Evolutionary conservation across 2,329 filamentous ascomycete genomes (phyloP).

Genomic region (Samsoniella hepiali): DNA sequence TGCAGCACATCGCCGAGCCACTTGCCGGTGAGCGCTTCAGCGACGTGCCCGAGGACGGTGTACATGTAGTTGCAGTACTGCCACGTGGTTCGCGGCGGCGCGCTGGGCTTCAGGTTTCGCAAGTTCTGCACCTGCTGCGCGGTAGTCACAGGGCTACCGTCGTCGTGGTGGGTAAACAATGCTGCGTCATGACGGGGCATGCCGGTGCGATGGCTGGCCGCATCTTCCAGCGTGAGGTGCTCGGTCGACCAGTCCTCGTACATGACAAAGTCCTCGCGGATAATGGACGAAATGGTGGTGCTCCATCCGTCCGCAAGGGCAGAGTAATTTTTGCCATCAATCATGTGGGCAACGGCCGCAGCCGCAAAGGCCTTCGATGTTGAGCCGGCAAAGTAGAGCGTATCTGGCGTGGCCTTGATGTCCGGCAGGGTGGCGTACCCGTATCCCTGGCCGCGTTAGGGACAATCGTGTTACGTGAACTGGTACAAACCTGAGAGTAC

Average conservation of each 20-base stretch:
- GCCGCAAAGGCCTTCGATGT: constrained; percentile 16
- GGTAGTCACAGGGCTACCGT: constrained; percentile 25
- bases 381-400: constrained; percentile 12
- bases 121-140: constrained; percentile 41
- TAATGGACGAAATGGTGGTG: constrained; percentile 15
- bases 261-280: constrained; percentile 17
- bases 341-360: constrained; percentile 6
- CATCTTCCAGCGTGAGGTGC: constrained; percentile 12
- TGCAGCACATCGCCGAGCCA: constrained; percentile 40
- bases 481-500: neutral
- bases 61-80: constrained; percentile 53
- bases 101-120: constrained; percentile 42
- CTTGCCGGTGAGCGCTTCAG: constrained; percentile 41
- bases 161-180: neutral
- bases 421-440: constrained; percentile 17
- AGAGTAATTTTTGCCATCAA: constrained; percentile 19
- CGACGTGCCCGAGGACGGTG: constrained; percentile 40
- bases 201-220: constrained; percentile 11
- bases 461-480: too few species aligned
- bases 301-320: constrained; percentile 5
- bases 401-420: constrained; percentile 11
- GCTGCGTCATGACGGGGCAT: constrained; percentile 7
- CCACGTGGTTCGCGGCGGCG: constrained; percentile 43
- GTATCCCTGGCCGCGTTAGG: constrained; percentile 7
- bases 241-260: constrained; percentile 12